Conservation (phyloP, 768 basidiomycete genomes). For the Daedaleopsis sinensis region DNA sequence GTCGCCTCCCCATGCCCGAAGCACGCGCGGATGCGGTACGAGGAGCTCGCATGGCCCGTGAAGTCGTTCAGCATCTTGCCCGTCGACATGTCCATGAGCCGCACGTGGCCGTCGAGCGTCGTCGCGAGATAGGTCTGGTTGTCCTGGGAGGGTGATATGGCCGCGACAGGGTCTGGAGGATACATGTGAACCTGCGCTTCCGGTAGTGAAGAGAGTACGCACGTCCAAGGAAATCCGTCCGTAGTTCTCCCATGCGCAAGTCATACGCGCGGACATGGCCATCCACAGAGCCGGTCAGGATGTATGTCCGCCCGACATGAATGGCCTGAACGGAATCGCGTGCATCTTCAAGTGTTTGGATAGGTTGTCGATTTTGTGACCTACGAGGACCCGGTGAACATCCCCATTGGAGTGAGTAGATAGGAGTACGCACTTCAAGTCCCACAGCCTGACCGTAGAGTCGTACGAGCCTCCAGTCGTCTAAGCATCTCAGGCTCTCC, state of each 20-base stretch:
- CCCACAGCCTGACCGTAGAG: conserved; percentile 90
- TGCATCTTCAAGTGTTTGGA: conserved; percentile 90
- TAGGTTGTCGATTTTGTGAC: conserved; percentile 77
- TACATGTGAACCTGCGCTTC: not conserved
- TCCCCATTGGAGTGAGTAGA: not conserved
- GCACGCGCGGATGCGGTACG: conserved; percentile 79
- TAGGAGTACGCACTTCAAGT: conserved; percentile 64
- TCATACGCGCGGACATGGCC: conserved; percentile 94
- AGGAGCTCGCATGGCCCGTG: conserved; percentile 69
- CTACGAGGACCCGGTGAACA: conserved; percentile 36
- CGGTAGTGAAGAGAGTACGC: conserved; percentile 38
- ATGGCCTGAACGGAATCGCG: conserved; percentile 85
- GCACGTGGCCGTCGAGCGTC: conserved; percentile 81
- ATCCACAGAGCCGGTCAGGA: conserved; percentile 87
- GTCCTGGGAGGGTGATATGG: conserved; percentile 80
- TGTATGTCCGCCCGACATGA: conserved; percentile 62
- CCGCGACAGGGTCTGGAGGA: conserved; percentile 80
- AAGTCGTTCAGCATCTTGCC: conserved; percentile 90
- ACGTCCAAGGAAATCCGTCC: conserved; percentile 91
- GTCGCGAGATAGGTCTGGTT: conserved; percentile 79
- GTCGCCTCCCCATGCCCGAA: conserved; percentile 84
- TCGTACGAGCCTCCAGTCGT: conserved; percentile 79
- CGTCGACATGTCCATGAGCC: conserved; percentile 81
- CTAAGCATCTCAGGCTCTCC: conserved; percentile 16
- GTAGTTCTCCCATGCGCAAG: conserved; percentile 88